Evolutionary conservation across 2,329 filamentous ascomycete species (phyloP).

Genomic region (Colletotrichum brevisporum): DNA sequence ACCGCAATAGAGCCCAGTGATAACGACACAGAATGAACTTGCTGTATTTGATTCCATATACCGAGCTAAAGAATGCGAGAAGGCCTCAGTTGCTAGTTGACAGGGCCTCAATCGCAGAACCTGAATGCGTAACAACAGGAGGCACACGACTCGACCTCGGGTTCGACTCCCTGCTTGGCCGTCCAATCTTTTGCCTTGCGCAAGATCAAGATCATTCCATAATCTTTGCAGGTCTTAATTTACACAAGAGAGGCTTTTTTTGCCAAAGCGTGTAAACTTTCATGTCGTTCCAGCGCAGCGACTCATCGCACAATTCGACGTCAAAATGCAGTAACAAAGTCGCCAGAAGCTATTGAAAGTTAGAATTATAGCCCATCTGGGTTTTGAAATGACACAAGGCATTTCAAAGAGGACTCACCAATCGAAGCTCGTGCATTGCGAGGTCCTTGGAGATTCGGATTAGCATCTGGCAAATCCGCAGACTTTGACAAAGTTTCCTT

Average conservation of each 20-base stretch:
- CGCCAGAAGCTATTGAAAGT: neutral
- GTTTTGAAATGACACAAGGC: neutral
- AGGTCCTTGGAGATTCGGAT: neutral
- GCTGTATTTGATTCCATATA: too few species aligned
- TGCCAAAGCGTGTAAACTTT: slow-evolving; percentile 20
- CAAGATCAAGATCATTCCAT: neutral
- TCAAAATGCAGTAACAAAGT: slow-evolving; percentile 2
- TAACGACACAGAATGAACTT: too few species aligned
- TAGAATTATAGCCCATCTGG: neutral
- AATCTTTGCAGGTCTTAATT: neutral
- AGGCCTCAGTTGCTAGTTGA: too few species aligned
- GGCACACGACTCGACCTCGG: too few species aligned
- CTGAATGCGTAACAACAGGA: too few species aligned
- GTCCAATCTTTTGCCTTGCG: too few species aligned
- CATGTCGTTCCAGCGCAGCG: neutral
- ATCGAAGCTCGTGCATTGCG: slow-evolving; percentile 16
- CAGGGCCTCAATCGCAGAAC: too few species aligned
- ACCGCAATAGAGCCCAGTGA: too few species aligned
- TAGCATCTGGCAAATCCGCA: neutral
- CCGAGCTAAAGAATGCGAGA: too few species aligned
- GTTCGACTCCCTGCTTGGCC: too few species aligned
- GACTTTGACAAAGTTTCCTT: slow-evolving; percentile 28
- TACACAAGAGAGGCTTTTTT: slow-evolving; percentile 18
- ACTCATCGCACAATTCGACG: slow-evolving; percentile 1
- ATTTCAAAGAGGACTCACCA: neutral